Conservation (phyloP, 768 basidiomycete genomes). For the Paxillus rubicundulus region DNA sequence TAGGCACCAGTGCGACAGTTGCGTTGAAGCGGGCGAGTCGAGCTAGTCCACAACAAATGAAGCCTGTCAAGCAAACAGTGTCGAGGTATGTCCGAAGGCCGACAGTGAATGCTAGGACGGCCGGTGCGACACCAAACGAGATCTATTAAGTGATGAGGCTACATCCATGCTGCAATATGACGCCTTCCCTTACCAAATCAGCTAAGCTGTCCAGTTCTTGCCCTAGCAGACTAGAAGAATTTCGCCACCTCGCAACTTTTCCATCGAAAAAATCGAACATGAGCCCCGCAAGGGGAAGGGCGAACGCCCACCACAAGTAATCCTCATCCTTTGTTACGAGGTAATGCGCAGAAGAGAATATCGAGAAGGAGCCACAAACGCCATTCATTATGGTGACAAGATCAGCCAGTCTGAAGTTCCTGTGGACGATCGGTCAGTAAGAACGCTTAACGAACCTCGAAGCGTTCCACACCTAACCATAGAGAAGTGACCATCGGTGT, state of each 20-base stretch:
- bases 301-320: conserved; percentile 83
- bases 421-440: conserved; percentile 32
- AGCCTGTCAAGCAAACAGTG: conserved; percentile 79
- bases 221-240: conserved; percentile 91
- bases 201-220: conserved; percentile 98
- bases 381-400: conserved; percentile 99
- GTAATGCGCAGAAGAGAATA: conserved; percentile 92
- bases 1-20: conserved; percentile 91
- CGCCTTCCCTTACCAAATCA: conserved; percentile 65
- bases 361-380: conserved; percentile 93
- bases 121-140: conserved; percentile 96
- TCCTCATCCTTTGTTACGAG: conserved; percentile 74
- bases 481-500: conserved; percentile 94
- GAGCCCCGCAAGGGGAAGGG: conserved; percentile 87
- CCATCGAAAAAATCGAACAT: conserved; percentile 98
- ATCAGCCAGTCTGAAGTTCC: conserved; percentile 97
- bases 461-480: conserved; percentile 73
- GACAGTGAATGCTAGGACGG: conserved; percentile 86
- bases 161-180: conserved; percentile 4
- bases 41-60: conserved; percentile 95
- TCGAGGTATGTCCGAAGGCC: conserved; percentile 92
- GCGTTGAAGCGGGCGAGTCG: conserved; percentile 98
- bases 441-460: conserved; percentile 11
- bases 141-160: conserved; percentile 50
- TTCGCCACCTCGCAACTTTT: conserved; percentile 96